A percentile compares a stretch with the other conserved stretches of the same genome.
phyloP scores from a whole-genome alignment of 345 rosid genomes.

The Hibiscus trionum region DNA sequence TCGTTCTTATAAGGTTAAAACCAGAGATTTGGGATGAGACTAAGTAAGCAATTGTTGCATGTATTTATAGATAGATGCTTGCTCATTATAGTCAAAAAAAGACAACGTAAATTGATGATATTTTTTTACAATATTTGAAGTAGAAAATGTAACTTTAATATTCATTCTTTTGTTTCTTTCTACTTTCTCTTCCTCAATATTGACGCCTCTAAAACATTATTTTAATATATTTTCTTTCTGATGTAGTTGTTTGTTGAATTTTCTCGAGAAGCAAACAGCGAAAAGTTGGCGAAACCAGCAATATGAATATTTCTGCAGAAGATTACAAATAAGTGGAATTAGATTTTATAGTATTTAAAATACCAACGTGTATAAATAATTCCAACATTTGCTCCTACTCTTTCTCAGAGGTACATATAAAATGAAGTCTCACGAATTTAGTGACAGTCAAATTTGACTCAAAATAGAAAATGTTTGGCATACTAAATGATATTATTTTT shows the following conservation, averaged over 20 bases:
- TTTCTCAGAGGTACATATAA: neutral
- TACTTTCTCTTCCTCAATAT: neutral
- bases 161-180: neutral
- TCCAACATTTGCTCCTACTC: neutral
- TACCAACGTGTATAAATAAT: neutral
- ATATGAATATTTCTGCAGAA: neutral
- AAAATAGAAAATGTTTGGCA: too few species aligned
- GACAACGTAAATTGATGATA: neutral
- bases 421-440: too few species aligned
- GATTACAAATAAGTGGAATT: neutral
- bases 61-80: neutral
- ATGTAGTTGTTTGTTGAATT: neutral
- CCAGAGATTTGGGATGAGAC: neutral
- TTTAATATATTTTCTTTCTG: neutral
- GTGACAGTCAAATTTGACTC: too few species aligned
- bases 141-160: neutral
- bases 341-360: neutral
- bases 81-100: neutral
- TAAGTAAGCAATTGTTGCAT: neutral
- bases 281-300: too few species aligned
- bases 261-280: neutral
- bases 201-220: neutral
- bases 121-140: too few species aligned
- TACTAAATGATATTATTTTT: too few species aligned
- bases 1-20: neutral